Evolutionary conservation across 768 basidiomycete genomes (phyloP).

Genomic region (Lyophyllum shimeji): DNA sequence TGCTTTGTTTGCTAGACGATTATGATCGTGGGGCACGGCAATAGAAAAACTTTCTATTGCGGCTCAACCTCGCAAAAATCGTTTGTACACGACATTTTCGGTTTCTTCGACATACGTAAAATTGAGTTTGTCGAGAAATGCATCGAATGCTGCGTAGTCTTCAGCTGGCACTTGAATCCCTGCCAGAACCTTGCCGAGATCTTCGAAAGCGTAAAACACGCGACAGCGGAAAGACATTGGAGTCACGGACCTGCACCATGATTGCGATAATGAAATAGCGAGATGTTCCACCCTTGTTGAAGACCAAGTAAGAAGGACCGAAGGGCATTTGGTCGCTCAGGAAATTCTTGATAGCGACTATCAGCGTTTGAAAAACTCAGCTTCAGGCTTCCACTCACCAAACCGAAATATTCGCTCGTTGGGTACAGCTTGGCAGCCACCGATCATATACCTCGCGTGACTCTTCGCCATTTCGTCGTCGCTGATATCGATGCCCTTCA

Average conservation of each 20-base stretch:
- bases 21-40: neutral
- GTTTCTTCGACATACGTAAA: slow-evolving; percentile 95
- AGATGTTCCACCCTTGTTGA: slow-evolving; percentile 89
- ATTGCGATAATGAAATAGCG: slow-evolving; percentile 96
- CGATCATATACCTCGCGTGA: slow-evolving; percentile 93
- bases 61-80: slow-evolving; percentile 52
- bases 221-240: neutral
- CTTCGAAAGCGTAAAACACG: slow-evolving; percentile 37
- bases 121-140: slow-evolving; percentile 75
- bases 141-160: slow-evolving; percentile 66
- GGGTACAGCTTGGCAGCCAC: slow-evolving; percentile 73
- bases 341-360: slow-evolving; percentile 68
- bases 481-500: slow-evolving; percentile 88
- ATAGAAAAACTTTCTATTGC: neutral
- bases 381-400: slow-evolving; percentile 51
- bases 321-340: slow-evolving; percentile 90
- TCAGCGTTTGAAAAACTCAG: slow-evolving; percentile 3
- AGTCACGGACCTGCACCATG: slow-evolving; percentile 83
- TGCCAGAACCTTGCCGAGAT: slow-evolving; percentile 89
- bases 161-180: slow-evolving; percentile 86
- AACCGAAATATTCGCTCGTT: slow-evolving; percentile 92
- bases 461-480: slow-evolving; percentile 96
- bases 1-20: no score
- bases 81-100: slow-evolving; percentile 78
- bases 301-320: slow-evolving; percentile 86